Percentiles rank a stretch among this genome's conserved stretches.
These are phyloP conservation scores for Taiozyma sp. DNA, from an alignment of 1,139 yeast genomes.

Conservation along the genomic window DNA sequence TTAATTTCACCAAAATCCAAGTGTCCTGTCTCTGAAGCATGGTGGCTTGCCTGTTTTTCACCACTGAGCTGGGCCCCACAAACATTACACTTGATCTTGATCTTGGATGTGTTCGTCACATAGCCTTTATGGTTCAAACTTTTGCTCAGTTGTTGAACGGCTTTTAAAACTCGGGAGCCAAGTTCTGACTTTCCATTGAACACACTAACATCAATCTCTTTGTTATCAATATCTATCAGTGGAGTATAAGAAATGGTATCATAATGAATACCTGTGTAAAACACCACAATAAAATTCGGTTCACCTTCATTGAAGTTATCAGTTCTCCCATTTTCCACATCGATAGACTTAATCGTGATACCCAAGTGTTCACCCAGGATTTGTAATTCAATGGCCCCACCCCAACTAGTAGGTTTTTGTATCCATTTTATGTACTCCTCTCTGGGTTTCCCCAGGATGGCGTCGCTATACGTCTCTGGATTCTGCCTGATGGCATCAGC, in stretches of 20 bases:
- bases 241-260: constrained; percentile 52
- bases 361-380: constrained; percentile 54
- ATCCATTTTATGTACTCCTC: constrained; percentile 62
- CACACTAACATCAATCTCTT: constrained; percentile 35
- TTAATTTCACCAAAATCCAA: constrained; percentile 57
- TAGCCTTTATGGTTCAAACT: constrained; percentile 50
- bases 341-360: constrained; percentile 57
- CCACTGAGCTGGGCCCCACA: constrained; percentile 56
- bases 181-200: constrained; percentile 31
- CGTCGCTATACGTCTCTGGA: constrained; percentile 47
- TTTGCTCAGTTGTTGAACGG: constrained; percentile 38
- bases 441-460: constrained; percentile 51
- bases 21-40: constrained; percentile 65
- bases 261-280: constrained; percentile 75
- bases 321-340: constrained; percentile 58
- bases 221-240: constrained; percentile 22
- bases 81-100: constrained; percentile 52
- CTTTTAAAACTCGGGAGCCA: constrained; percentile 30
- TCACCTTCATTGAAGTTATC: constrained; percentile 50
- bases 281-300: constrained; percentile 44
- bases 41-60: constrained; percentile 62
- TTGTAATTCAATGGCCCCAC: constrained; percentile 79
- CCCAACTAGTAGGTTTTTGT: constrained; percentile 62
- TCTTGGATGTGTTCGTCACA: constrained; percentile 63
- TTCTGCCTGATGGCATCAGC: constrained; percentile 41